A percentile compares a stretch with the other conserved stretches of the same genome.
Conservation (phyloP, 495 filamentous ascomycete species). For the Annulohypoxylon stygium region DNA sequence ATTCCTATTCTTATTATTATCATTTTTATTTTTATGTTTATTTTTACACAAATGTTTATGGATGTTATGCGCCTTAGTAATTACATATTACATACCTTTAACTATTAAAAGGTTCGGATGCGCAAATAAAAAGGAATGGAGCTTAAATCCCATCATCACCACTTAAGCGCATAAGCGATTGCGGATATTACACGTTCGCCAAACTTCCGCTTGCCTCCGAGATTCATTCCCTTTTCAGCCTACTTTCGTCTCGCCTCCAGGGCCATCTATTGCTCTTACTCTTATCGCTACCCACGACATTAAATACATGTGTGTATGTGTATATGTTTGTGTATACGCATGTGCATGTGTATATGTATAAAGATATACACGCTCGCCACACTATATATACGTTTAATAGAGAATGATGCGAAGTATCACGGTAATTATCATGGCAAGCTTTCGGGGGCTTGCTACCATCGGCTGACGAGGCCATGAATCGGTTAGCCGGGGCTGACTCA, state of each 20-base stretch:
- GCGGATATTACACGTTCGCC: not conserved
- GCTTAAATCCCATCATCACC: conserved; percentile 1
- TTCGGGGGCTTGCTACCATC: conserved; percentile 32
- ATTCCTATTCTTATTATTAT: no score
- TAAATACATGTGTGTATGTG: not conserved
- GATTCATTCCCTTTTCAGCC: conserved; percentile 11
- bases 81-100: no score
- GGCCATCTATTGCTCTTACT: no score
- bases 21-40: not conserved
- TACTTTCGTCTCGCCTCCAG: conserved; percentile 11
- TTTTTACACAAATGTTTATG: not conserved
- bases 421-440: conserved; percentile 24
- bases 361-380: conserved; percentile 16
- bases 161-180: not conserved
- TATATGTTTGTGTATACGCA: no score
- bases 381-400: not conserved
- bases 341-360: not conserved
- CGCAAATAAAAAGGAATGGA: conserved; percentile 15
- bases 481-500: conserved; percentile 48
- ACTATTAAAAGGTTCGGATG: conserved; percentile 20
- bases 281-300: not conserved
- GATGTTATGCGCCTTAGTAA: not conserved
- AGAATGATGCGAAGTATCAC: no score
- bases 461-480: conserved; percentile 46
- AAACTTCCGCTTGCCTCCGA: conserved; percentile 33